Evolutionary conservation across 306 rosid species (phyloP).

Genomic region (Aeschynomene evenia): DNA sequence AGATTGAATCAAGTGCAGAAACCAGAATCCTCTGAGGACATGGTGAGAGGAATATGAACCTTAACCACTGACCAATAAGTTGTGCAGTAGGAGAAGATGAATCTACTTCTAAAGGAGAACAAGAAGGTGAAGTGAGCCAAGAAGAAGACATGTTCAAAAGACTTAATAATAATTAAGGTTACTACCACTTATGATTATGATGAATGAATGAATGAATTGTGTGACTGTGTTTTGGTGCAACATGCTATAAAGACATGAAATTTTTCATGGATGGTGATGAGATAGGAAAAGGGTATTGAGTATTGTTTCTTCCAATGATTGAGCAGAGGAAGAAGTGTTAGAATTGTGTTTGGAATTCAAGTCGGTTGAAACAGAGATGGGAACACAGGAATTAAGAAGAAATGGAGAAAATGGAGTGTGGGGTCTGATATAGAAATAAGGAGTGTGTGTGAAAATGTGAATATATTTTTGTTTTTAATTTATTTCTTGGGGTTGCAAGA

Average conservation of each 20-base stretch:
- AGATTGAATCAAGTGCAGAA: conserved; percentile 29
- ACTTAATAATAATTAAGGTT: too few species aligned
- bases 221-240: too few species aligned
- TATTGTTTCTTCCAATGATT: neutral
- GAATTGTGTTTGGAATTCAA: neutral
- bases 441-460: neutral
- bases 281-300: neutral
- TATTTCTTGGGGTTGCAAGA: neutral
- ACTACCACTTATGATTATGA: too few species aligned
- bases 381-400: neutral
- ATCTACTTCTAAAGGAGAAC: conserved; percentile 27
- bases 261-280: neutral
- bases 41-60: conserved; percentile 39
- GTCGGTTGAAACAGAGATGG: neutral
- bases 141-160: conserved; percentile 38
- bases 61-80: conserved; percentile 29
- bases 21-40: conserved; percentile 42
- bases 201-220: neutral
- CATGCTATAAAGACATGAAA: too few species aligned
- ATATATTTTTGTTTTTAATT: neutral
- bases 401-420: neutral
- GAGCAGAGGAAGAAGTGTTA: neutral
- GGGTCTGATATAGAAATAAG: neutral
- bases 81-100: conserved; percentile 34
- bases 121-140: conserved; percentile 35